Base-by-base conservation (phyloP, 768 basidiomycete genomes). In the Nevesoporus exiguus region DNA sequence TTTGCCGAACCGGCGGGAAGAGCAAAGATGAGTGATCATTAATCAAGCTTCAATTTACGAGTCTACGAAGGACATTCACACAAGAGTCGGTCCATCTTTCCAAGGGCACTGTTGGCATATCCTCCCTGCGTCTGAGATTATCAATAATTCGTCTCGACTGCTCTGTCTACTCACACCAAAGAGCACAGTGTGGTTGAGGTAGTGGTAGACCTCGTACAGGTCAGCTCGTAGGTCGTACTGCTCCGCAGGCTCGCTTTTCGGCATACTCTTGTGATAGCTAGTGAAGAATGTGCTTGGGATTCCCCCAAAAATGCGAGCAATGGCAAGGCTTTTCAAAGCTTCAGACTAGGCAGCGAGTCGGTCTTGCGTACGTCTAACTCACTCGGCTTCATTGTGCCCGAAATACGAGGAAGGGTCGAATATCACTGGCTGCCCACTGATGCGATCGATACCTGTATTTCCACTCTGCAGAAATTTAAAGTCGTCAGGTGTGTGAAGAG, bases 361-460 rank as follows among this genome's bases (percentile, higher is more conserved):
- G 15, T 15, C 45, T 15, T n/a, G 9, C 21, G 37, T 21, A n/a
- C n/a, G 22, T 31, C 33, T 21, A 29, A 68, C 82, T 70, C 61
- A 91, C 90, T 92, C 90, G 14, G 85, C 84, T 71, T 92, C 90
- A 55, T 85, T 85, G 61, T 91, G 90, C 2, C 90, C 90, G 59
- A 80, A 91, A 63, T 83, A 88, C 5, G 86, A 87, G 3, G 88
- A 83, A 3, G 89, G 88, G 61, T 92, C 89, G 58, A 83, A 91
- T 39, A 91, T 84, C 1, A 89, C 71, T 0, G 90, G 86, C 49
- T 82, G 67, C 5, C 78, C 80, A 7, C 76, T 81, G 22, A 54
- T 49, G 34, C 62, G 65, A 55, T 88, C 84, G 22, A 79, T 73
- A 8, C 90, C 88, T 3, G 77, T 81, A 65, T 90, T 91, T 7